A percentile compares a stretch with the other conserved stretches of the same genome.
These are phyloP conservation scores for Fonsecaea nubica DNA, from an alignment of 2,329 filamentous ascomycete genomes.

Conservation along the genomic window DNA sequence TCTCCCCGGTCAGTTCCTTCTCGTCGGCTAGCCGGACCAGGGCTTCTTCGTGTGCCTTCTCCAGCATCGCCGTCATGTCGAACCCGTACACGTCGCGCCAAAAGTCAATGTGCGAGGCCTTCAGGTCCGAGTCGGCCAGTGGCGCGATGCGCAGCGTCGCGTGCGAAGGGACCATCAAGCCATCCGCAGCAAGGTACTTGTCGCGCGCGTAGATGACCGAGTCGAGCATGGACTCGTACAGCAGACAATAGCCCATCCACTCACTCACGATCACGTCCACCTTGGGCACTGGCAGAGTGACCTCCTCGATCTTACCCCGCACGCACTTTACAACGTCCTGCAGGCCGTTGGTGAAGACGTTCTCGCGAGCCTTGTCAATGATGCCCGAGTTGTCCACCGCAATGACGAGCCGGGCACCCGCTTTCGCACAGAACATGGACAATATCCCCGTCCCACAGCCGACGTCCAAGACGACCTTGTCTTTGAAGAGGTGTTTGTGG, in stretches of 20 bases:
- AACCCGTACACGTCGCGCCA: conserved; percentile 96
- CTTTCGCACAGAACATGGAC: conserved; percentile 92
- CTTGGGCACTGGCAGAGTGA: conserved; percentile 74
- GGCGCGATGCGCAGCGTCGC: conserved; percentile 83
- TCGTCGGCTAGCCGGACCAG: conserved; percentile 74
- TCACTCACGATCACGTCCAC: conserved; percentile 96
- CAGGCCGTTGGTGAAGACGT: conserved; percentile 80
- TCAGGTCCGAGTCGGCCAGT: conserved; percentile 76
- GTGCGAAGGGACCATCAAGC: conserved; percentile 85
- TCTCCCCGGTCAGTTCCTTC: conserved; percentile 60
- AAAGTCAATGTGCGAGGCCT: conserved; percentile 78
- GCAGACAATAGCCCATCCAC: conserved; percentile 95
- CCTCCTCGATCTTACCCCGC: conserved; percentile 86
- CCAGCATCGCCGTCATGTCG: conserved; percentile 89
- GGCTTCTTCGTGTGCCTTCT: conserved; percentile 75
- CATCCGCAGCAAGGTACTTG: conserved; percentile 78
- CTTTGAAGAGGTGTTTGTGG: conserved; percentile 84
- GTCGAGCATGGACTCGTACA: conserved; percentile 96
- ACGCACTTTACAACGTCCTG: conserved; percentile 77
- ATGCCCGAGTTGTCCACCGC: conserved; percentile 93
- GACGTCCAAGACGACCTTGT: conserved; percentile 87
- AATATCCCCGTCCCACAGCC: conserved; percentile 86
- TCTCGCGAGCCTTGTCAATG: conserved; percentile 83
- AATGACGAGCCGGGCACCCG: conserved; percentile 83
- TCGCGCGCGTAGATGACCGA: conserved; percentile 89